phyloP scores from a whole-genome alignment of 2,329 filamentous ascomycete genomes.

The Colletotrichum limetticola region DNA sequence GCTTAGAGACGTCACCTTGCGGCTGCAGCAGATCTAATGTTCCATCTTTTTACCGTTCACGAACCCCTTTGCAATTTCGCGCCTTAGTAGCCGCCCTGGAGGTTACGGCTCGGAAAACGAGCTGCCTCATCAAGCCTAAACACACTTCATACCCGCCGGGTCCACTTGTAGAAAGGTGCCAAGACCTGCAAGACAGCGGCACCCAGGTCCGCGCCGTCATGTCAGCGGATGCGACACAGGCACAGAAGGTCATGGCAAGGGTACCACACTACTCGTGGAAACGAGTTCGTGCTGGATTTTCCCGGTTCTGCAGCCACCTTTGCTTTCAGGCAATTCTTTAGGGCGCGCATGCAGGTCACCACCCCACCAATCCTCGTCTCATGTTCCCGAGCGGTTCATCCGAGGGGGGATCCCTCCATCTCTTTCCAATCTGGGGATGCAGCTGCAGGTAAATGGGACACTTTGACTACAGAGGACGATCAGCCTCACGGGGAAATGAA shows the following conservation, averaged over 20 bases:
- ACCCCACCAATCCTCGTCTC: background rate
- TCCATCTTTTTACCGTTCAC: background rate
- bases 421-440: background rate
- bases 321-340: background rate
- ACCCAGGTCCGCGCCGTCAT: slow-evolving; percentile 3
- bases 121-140: slow-evolving; percentile 27
- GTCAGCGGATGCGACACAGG: background rate
- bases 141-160: slow-evolving; percentile 5
- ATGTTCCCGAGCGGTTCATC: background rate
- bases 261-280: slow-evolving; percentile 27
- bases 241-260: background rate
- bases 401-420: background rate
- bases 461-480: background rate
- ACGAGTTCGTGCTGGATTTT: slow-evolving; percentile 12
- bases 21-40: background rate
- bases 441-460: background rate
- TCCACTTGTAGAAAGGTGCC: background rate
- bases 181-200: slow-evolving; percentile 7
- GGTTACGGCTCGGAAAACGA: background rate
- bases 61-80: slow-evolving; percentile 12
- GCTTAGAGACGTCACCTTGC: background rate
- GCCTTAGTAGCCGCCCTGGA: background rate
- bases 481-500: background rate
- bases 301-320: background rate
- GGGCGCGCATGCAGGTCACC: background rate